Evolutionary conservation across 2,329 filamentous ascomycete species (phyloP).

Genomic region (Sporothrix brasiliensis): DNA sequence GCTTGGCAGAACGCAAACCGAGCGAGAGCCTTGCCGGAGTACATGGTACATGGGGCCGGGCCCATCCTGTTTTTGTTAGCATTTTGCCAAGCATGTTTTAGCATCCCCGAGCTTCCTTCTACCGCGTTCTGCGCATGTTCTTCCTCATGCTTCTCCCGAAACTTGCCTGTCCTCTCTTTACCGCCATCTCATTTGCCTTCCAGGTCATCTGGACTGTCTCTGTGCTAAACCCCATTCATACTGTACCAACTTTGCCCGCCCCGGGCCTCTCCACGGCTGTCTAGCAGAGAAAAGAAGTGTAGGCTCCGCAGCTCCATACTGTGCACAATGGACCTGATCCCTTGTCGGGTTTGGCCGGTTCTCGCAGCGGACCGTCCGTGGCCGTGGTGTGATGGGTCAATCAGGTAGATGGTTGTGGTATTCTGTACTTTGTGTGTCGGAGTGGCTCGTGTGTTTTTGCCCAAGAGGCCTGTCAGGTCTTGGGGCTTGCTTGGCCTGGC

Average conservation of each 20-base stretch:
- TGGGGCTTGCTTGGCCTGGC: background rate
- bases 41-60: background rate
- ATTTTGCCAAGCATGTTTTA: conserved; percentile 19
- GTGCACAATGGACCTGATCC: background rate
- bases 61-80: conserved; percentile 15
- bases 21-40: conserved; percentile 4
- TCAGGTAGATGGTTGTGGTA: background rate
- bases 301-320: background rate
- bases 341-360: conserved; percentile 10
- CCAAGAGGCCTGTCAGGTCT: no score
- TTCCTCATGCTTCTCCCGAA: conserved; percentile 13
- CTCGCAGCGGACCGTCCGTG: background rate
- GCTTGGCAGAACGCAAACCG: background rate
- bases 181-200: background rate
- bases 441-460: no score
- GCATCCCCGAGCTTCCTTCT: conserved; percentile 15
- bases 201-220: background rate
- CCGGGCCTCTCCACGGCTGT: background rate
- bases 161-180: background rate
- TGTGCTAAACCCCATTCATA: conserved; percentile 1
- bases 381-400: background rate
- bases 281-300: background rate
- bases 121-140: conserved; percentile 15
- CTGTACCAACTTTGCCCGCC: background rate
- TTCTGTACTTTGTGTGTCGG: no score